Conservation (phyloP, 331 rosid genomes). For the Acacia concinna region DNA sequence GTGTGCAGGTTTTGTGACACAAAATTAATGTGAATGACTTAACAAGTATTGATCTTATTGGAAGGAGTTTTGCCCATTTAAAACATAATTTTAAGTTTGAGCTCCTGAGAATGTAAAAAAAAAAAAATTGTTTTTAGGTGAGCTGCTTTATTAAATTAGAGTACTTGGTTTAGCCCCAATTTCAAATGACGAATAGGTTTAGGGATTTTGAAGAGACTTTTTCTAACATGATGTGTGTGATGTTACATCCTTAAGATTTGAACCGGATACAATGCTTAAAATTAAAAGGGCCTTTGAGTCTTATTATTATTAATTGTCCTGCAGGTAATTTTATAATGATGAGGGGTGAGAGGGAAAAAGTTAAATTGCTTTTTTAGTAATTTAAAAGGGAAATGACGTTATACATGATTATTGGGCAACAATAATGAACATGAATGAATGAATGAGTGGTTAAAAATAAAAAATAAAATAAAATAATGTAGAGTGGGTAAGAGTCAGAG, state of each 20-base stretch:
- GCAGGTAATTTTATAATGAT: background rate
- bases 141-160: no score
- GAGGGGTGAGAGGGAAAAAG: background rate
- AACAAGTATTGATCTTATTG: no score
- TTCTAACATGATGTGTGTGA: background rate
- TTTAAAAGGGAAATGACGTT: background rate
- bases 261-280: background rate
- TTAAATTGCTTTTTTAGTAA: background rate
- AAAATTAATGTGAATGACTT: no score
- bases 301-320: background rate
- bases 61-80: no score
- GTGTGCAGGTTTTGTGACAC: no score
- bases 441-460: background rate
- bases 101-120: no score
- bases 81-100: no score
- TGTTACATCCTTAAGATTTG: background rate
- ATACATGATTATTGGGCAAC: background rate
- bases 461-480: background rate
- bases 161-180: no score
- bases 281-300: background rate
- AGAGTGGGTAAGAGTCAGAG: slow-evolving; percentile 2
- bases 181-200: background rate
- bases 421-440: background rate
- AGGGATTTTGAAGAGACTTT: background rate
- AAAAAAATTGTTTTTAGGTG: no score